Base-by-base conservation (phyloP, 371 early-diverging fungal genomes). In the Apophysomyces elegans region DNA sequence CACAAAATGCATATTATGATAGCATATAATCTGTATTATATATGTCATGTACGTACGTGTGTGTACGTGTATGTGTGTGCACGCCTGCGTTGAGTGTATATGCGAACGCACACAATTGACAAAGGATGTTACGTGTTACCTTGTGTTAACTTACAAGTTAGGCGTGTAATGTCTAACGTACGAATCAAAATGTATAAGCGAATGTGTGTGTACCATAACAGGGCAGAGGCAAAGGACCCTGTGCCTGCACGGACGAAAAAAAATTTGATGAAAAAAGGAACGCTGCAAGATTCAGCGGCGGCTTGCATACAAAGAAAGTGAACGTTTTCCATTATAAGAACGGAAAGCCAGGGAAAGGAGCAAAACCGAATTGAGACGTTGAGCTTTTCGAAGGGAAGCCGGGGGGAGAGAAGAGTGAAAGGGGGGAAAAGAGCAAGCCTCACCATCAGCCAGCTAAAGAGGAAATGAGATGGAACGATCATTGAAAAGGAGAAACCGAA, bases 271-370 rank as follows among this genome's bases (percentile, higher is more conserved):
- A 50, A 50, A 50, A 50, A 50, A 26, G 54, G 54, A 50, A 50
- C 32, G 54, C 54, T 50, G 21, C 54, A 50, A 50, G n/a, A 50
- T 50, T 47, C 54, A 50, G 54, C 16, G 54, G 54, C 54, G 54
- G 21, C 54, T 50, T 50, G 54, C 54, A 50, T 50, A 50, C 54
- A 50, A 21, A 21, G 2, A 21, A 50, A 21, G 54, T 50, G 54
- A 11, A 50, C 54, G 11, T 7, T 50, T 50, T 21, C 54, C 54
- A 50, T 18, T 21, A 50, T 21, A 26, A 50, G 54, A 50, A 50
- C 5, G 7, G 54, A 9, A 21, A 50, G 32, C 21, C 32, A 26
- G n/a, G 21, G 54, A 50, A 50, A 50, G 54, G 54, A 50, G 54
- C 54, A 26, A 50, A 21, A 16, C 16, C 21, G 7, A 50, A 21